Base-by-base conservation (phyloP, 148 eudicot genomes). In the Rhododendron henanense region DNA sequence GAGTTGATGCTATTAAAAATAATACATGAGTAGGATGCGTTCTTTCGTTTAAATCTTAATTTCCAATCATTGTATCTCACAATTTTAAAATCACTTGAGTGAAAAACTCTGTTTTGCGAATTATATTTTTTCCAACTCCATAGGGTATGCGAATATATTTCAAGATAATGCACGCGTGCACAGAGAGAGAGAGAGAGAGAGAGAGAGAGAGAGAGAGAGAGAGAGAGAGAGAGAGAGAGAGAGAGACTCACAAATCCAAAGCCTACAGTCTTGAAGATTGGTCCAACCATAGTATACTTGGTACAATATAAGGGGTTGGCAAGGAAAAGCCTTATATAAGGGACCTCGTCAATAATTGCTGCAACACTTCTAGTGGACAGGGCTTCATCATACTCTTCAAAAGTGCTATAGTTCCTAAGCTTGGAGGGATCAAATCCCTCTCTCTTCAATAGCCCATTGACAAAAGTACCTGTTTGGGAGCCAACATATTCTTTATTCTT, bases 271-370 rank as follows among this genome's bases (percentile, higher is more conserved):
- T 82, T 86, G 47, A 89, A 84, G 14, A 81, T 79, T 16, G 90
- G 87, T 59, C 81, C 88, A 15, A 87, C 85, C 87, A 84, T 81
- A 13, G 69, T 87, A 75, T 91, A 91, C 73, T 91, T 89, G 18
- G 87, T 37, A 51, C 93, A 87, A 13, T 89, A 76, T 71, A 85
- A 85, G 11, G 77, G 74, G 5, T 67, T 10, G 33, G 74, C 61
- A n/a, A 89, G 84, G 50, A 91, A 88, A 4, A 89, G 35, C 79
- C 79, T 89, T 48, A 88, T 85, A 21, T 87, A 91, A 1, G 91
- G 93, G 3, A 87, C 41, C 80, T 89, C 93, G 74, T 91, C 89
- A 35, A 88, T 67, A 81, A 83, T 86, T 6, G 90, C 90, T 45
- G 84, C 81, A 21, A 91, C 87, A 78, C 92, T 88, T 67, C 90